Evolutionary conservation across 345 rosid species (phyloP).

Genomic region (Corchorus olitorius): DNA sequence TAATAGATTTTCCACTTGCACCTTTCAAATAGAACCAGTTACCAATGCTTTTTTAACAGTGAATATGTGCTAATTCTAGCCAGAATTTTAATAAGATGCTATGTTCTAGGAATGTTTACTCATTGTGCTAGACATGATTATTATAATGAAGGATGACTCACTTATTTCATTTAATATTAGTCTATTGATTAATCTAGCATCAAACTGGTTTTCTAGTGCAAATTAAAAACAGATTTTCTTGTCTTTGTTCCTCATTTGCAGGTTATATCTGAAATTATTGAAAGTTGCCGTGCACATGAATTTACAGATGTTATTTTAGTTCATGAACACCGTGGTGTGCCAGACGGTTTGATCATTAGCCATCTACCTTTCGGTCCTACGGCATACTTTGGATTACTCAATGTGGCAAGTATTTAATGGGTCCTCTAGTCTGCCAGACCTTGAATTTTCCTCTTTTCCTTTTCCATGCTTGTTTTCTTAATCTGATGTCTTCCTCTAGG

Average conservation of each 20-base stretch:
- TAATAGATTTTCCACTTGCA: background rate
- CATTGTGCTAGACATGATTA: background rate
- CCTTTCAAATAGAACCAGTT: background rate
- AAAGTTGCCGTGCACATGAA: conserved; percentile 81
- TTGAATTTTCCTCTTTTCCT: conserved; percentile 15
- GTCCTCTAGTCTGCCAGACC: background rate
- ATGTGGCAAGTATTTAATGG: conserved; percentile 66
- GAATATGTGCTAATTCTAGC: background rate
- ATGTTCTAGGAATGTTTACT: background rate
- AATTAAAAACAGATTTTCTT: background rate
- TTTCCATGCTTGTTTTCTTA: conserved; percentile 14
- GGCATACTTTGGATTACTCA: conserved; percentile 82
- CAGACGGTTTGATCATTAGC: conserved; percentile 78
- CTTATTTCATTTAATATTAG: background rate
- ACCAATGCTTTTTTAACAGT: background rate
- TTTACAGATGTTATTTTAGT: conserved; percentile 91
- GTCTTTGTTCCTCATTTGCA: conserved; percentile 32
- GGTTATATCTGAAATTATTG: conserved; percentile 91
- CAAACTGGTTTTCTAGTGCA: background rate
- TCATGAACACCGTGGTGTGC: conserved; percentile 88
- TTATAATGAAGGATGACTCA: background rate
- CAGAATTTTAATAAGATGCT: background rate
- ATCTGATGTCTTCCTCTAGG: conserved; percentile 43
- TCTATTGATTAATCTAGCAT: background rate
- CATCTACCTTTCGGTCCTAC: conserved; percentile 98